phyloP scores from a whole-genome alignment of 2,329 filamentous ascomycete genomes.

The Cordyceps farinosa region DNA sequence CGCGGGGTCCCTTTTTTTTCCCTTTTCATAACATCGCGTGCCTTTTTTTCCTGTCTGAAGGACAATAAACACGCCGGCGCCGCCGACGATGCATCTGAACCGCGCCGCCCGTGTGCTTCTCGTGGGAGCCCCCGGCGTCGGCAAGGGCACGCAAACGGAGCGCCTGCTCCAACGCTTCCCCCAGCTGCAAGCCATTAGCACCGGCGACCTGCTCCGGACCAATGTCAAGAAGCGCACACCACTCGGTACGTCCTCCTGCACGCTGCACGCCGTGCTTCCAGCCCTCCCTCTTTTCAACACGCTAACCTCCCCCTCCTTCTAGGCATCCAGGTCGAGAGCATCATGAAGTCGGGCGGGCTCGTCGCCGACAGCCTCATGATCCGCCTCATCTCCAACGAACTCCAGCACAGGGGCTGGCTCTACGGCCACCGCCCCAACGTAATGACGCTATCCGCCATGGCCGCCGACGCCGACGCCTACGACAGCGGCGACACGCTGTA shows the following conservation, averaged over 20 bases:
- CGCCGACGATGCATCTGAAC: conserved; percentile 57
- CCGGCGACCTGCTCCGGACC: conserved; percentile 84
- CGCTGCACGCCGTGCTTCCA: no score
- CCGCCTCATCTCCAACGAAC: conserved; percentile 85
- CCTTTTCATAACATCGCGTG: not conserved
- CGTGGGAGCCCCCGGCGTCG: conserved; percentile 91
- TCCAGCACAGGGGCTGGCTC: conserved; percentile 83
- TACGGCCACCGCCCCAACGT: conserved; percentile 45
- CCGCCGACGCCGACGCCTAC: conserved; percentile 37
- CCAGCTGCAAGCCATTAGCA: conserved; percentile 86
- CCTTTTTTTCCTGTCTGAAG: not conserved
- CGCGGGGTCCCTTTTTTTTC: conserved; percentile 5
- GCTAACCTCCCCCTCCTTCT: conserved; percentile 5
- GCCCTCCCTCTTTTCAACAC: not conserved
- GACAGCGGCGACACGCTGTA: conserved; percentile 32
- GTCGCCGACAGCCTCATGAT: conserved; percentile 90
- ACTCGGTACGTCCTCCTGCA: conserved; percentile 57
- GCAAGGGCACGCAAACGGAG: conserved; percentile 94
- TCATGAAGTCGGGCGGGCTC: conserved; percentile 84
- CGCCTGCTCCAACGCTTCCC: conserved; percentile 82
- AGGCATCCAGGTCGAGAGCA: conserved; percentile 88
- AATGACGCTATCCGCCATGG: conserved; percentile 49
- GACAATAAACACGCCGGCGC: not conserved
- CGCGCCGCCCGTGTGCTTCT: conserved; percentile 90
- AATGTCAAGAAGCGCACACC: conserved; percentile 89